Base-by-base conservation (phyloP, 352 stramenopile species). In the Phytophthora aleatoria region DNA sequence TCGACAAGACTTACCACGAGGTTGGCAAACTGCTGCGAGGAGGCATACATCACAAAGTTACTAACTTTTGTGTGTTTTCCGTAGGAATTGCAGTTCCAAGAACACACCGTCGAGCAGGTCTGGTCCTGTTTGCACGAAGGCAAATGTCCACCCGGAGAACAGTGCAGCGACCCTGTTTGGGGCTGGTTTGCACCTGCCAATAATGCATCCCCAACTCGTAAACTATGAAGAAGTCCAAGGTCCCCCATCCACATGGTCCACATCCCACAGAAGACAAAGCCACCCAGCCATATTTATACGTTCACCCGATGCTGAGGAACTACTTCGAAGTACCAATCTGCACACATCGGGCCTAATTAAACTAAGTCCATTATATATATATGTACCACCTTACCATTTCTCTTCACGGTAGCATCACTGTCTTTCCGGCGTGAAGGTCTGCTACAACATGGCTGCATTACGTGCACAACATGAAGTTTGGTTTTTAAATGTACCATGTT, bases 81-180 rank as follows among this genome's bases (percentile, higher is more conserved):
- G 11, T 26, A 74, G 66, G 70, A 73, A 45, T 48, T 59, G 27
- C 50, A 67, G 33, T 30, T 56, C 9, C 51, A 69, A 24, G 65
- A 71, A 9, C 50, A 62, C n/a, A 49, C 38, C n/a, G 55, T 57
- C 20, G 57, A 65, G 13, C 57, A 66, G 12, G 56, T 69, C 0
- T 71, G 67, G 67, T 71, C 61, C 3, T 78, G 71, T 58, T 64
- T 78, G 50, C 71, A 78, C 27, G 71, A 72, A 42, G 62, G 50
- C 5, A 51, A 75, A 48, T 78, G 71, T 43, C 71, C 71, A 28
- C 45, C 66, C 3, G 71, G 61, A 49, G 57, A 71, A 13, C 38
- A 64, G 16, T 90, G 79, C 58, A 82, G 74, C 27, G 77, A 88
- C 39, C 71, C 75, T 0, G 80, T 79, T 24, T 92, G 84, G 84